Evolutionary conservation across 2,329 filamentous ascomycete species (phyloP), one percentile per base, ranked within the genome.

Genomic region (Macrophomina phaseolina): DNA sequence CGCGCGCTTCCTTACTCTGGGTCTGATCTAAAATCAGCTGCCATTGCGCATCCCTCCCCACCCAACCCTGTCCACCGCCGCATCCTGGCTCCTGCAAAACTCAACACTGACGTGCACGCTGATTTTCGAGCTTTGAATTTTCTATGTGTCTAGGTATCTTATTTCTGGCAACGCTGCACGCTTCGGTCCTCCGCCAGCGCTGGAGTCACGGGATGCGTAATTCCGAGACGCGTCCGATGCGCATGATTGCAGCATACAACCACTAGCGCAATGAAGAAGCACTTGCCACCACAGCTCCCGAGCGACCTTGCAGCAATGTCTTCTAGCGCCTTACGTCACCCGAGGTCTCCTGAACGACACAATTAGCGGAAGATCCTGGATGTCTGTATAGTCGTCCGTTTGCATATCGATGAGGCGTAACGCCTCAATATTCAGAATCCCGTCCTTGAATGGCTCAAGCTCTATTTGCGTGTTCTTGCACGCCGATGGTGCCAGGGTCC

Each of bases 341-440:
- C 58, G 32, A 18, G 58, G 30, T 38, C 34, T 55, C n/a, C 32
- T 46, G 36, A 63, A 67, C 18, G 75, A 75, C 42, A 92, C 79
- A 71, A 93, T 87, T 52, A 86, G 88, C 0, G 92, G 92, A 69
- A 95, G 75, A 68, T 94, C 90, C 68, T 87, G 85, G 65, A 94
- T 88, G 76, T 94, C 91, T 3, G 92, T 89, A 73, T 91, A 90
- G 79, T 94, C 91, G 73, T 92, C 89, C 40, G 87, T 91, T 28
- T 83, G 86, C 68, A 94, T 75, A 76, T 95, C 92, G 3, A 94
- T 83, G 1, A 94, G 86, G 60, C 91, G 83, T 23, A 94, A 83
- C 2, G 89, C 89, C 71, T 94, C 91, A 2, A 94, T 77, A n/a
- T 85, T 84, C 36, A 92, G 83, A 38, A 92, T 84, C 0, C 91